Percentiles rank a stretch among this genome's conserved stretches.
phyloP scores from a whole-genome alignment of 2,329 filamentous ascomycete genomes.

The Venturia aucupariae region DNA sequence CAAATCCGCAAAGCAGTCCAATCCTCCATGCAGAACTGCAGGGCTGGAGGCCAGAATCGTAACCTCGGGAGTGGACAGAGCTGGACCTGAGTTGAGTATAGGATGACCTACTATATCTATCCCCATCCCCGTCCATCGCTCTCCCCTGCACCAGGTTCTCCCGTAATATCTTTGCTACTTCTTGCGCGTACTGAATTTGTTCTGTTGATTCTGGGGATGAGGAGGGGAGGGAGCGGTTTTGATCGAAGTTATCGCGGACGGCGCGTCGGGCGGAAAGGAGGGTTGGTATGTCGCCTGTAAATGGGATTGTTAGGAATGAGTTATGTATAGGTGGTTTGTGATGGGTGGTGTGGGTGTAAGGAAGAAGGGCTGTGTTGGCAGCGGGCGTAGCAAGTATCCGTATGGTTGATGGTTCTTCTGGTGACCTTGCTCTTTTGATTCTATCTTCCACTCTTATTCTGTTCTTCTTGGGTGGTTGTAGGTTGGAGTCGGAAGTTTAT shows the following conservation, averaged over 20 bases:
- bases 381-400: no score
- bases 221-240: conserved; percentile 51
- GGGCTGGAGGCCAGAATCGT: no score
- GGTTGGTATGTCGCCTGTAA: conserved; percentile 57
- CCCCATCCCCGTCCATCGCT: conserved; percentile 35
- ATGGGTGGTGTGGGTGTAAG: no score
- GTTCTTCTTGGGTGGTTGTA: no score
- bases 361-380: no score
- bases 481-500: no score
- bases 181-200: conserved; percentile 68
- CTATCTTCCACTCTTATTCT: no score
- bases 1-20: no score
- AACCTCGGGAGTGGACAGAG: not conserved
- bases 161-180: conserved; percentile 69
- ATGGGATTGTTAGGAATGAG: conserved; percentile 7
- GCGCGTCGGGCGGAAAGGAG: conserved; percentile 62
- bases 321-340: conserved; percentile 7
- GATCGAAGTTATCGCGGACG: conserved; percentile 65
- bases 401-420: no score
- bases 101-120: conserved; percentile 52
- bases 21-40: no score
- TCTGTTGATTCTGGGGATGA: conserved; percentile 43
- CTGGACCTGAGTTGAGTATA: not conserved
- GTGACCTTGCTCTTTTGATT: no score
- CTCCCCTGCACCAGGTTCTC: conserved; percentile 84